Evolutionary conservation across 2,329 filamentous ascomycete genomes (phyloP).

Genomic region (Dactylellina cionopaga): DNA sequence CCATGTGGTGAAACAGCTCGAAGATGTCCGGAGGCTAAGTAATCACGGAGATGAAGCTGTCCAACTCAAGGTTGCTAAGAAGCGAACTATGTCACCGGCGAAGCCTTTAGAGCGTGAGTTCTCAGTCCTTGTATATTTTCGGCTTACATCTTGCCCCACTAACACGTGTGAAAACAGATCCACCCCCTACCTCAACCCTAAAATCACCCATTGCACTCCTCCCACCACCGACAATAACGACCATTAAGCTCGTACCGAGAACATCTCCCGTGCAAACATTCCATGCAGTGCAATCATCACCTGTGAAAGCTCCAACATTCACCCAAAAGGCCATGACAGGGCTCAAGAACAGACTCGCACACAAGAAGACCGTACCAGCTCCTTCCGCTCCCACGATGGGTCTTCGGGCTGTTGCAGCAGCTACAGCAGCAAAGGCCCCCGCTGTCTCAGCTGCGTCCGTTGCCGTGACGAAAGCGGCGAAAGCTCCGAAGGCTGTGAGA

Average conservation of each 20-base stretch:
- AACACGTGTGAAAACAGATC: neutral
- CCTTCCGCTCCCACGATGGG: neutral
- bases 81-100: conserved; percentile 23
- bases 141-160: neutral
- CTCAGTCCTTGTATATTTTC: neutral
- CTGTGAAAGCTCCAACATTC: conserved; percentile 27
- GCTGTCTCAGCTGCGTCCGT: conserved; percentile 16
- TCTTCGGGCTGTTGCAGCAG: neutral
- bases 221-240: neutral
- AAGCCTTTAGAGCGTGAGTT: conserved; percentile 26
- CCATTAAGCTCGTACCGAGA: conserved; percentile 35
- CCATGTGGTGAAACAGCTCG: conserved; percentile 27
- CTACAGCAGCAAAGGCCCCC: conserved; percentile 24
- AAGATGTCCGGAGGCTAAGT: conserved; percentile 42
- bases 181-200: conserved; percentile 9
- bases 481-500: conserved; percentile 8
- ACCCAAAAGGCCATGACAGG: conserved; percentile 36
- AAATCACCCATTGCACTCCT: conserved; percentile 18
- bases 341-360: conserved; percentile 28
- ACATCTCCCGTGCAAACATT: conserved; percentile 28
- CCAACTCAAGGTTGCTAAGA: conserved; percentile 32
- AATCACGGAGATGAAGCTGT: neutral
- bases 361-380: conserved; percentile 3
- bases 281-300: conserved; percentile 20
- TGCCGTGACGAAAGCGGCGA: conserved; percentile 8